Percentiles rank a stretch among this genome's conserved stretches.
Evolutionary conservation across 345 rosid genomes (phyloP).

Genomic region (Boechera stricta): DNA sequence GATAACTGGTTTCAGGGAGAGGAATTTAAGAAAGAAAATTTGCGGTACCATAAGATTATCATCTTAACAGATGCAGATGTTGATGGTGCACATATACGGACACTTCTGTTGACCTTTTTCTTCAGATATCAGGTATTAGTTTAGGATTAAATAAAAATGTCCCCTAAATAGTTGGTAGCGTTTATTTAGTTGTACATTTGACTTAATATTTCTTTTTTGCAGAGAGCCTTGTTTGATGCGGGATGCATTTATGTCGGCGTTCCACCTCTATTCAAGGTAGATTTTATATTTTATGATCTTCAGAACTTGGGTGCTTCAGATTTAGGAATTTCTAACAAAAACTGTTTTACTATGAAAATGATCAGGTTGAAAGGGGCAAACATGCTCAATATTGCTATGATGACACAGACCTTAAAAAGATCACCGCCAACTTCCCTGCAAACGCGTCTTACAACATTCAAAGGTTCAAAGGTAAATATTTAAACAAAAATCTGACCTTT

Average conservation of each 20-base stretch:
- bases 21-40: constrained; percentile 78
- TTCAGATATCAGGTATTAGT: constrained; percentile 89
- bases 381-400: constrained; percentile 78
- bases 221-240: constrained; percentile 89
- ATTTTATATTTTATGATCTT: constrained; percentile 30
- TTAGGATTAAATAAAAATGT: background rate
- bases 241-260: constrained; percentile 99
- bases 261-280: constrained; percentile 95
- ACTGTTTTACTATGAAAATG: constrained; percentile 35
- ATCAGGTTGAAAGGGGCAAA: constrained; percentile 93
- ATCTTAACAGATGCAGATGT: constrained; percentile 99
- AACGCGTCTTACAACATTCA: constrained; percentile 92
- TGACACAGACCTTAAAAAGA: constrained; percentile 72
- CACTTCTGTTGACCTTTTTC: constrained; percentile 92
- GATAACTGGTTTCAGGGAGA: constrained; percentile 70
- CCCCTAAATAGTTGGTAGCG: background rate
- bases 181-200: constrained; percentile 25
- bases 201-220: constrained; percentile 42
- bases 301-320: constrained; percentile 12
- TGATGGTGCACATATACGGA: constrained; percentile 98
- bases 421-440: constrained; percentile 63
- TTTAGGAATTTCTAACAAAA: constrained; percentile 22
- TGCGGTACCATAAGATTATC: constrained; percentile 95
- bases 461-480: constrained; percentile 88
- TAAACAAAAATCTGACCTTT: constrained; percentile 2